Conservation (phyloP, 192 early-diverging fungal species). For the Rhizophagus sp. region DNA sequence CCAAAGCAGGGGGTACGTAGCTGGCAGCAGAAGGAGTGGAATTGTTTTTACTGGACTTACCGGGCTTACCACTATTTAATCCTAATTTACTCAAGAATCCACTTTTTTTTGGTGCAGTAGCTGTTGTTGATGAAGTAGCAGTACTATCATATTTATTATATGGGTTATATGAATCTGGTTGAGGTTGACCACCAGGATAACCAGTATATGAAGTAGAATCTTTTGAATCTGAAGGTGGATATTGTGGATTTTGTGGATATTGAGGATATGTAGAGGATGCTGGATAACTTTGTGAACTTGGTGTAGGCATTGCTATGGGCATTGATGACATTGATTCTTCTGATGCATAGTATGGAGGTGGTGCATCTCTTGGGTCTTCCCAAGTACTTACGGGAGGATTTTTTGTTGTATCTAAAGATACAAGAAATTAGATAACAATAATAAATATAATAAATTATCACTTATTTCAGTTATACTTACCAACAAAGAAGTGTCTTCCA, state of each 20-base stretch:
- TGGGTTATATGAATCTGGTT: not conserved
- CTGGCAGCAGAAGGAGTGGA: no score
- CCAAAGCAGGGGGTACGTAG: not conserved
- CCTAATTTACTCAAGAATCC: not conserved
- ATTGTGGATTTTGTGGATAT: no score
- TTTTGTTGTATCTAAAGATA: not conserved
- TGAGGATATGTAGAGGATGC: not conserved
- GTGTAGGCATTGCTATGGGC: not conserved
- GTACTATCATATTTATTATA: not conserved
- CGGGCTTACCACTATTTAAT: not conserved
- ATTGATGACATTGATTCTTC: not conserved
- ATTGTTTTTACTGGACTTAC: not conserved
- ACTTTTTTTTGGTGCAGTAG: not conserved
- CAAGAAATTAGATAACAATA: not conserved
- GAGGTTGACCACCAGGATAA: not conserved
- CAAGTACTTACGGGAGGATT: not conserved
- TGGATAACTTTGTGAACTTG: not conserved
- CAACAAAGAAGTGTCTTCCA: conserved; percentile 3
- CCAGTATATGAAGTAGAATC: not conserved
- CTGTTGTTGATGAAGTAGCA: not conserved
- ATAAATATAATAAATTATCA: not conserved
- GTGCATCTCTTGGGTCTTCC: not conserved
- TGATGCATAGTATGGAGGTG: not conserved
- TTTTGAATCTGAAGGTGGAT: not conserved
- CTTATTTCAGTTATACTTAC: not conserved